Evolutionary conservation across 495 filamentous ascomycete species (phyloP), one percentile per base, ranked within the genome.

Genomic region (Achaetomiella virescens): DNA sequence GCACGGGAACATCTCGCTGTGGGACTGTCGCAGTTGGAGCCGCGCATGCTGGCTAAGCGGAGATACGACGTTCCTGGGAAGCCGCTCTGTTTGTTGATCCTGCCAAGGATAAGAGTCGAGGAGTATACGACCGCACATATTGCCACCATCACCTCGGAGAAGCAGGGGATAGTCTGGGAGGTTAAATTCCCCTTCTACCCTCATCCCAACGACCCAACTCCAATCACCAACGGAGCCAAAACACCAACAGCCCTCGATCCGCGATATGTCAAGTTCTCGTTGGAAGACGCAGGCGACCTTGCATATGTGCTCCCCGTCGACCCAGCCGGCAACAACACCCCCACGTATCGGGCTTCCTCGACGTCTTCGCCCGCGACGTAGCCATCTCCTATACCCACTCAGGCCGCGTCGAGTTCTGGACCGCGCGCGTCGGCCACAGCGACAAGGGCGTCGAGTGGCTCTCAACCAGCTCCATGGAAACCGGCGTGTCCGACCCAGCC

Each of bases 251-350:
- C 70, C 68, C 7, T 75, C 59, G 12, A 71, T 96, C 20, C 70
- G 72, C 29, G 79, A 91, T 90, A 90, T 48, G 86, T 84, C 65
- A 75, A 67, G 12, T 95, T 96, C 70, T 72, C 83, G 36, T 76
- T 96, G 12, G 83, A 85, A 1, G 70, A 85, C 27, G 76, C 83
- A 9, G 87, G 90, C 52, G 87, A 91, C 54, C 70, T 96, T 18
- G 80, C 84, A 12, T 93, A 92, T 61, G 85, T 96, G 4, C 73
- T 95, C 8, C 90, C 92, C 2, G 90, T 96, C 43, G 92, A 97
- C 67, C 90, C 91, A 12, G 91, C 91, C 10, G 91, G 92, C n/a
- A 22, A 81, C 86, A 12, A 75, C 81, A 43, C 77, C 83, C n/a
- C 12, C 74, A 84, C 22, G 78, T 83, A 21, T 88, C 88, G n/a